A percentile compares a stretch with the other conserved stretches of the same genome.
Evolutionary conservation across 2,329 filamentous ascomycete genomes (phyloP).

Genomic region (Clarireedia homoeocarpa): DNA sequence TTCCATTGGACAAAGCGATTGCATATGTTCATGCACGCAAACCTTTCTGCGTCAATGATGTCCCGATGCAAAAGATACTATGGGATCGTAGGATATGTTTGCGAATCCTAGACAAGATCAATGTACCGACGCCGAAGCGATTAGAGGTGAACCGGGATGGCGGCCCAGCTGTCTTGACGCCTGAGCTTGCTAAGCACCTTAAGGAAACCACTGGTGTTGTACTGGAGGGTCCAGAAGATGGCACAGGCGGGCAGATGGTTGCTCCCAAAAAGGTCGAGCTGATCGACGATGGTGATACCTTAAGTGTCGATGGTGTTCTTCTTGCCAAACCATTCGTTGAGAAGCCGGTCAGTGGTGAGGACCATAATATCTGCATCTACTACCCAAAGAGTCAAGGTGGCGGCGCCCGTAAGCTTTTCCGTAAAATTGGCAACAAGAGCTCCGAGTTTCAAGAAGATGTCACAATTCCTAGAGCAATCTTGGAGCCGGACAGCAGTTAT

Average conservation of each 20-base stretch:
- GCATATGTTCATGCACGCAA: conserved; percentile 89
- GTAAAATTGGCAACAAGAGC: conserved; percentile 98
- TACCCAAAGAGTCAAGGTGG: conserved; percentile 82
- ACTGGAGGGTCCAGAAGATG: conserved; percentile 62
- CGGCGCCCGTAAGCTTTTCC: conserved; percentile 84
- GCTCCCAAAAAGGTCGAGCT: conserved; percentile 66
- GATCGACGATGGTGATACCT: conserved; percentile 80
- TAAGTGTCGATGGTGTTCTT: conserved; percentile 75
- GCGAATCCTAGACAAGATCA: conserved; percentile 77
- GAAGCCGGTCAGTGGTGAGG: conserved; percentile 95
- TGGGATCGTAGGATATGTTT: conserved; percentile 94
- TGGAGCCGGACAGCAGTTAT: conserved; percentile 75
- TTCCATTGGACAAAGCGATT: conserved; percentile 93
- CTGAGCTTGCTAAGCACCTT: conserved; percentile 73
- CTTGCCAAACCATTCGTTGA: conserved; percentile 95
- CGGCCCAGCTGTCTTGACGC: conserved; percentile 68
- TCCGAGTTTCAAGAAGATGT: conserved; percentile 84
- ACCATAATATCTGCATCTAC: conserved; percentile 98
- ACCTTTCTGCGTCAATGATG: conserved; percentile 94
- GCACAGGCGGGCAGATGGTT: conserved; percentile 45
- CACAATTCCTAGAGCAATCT: conserved; percentile 68
- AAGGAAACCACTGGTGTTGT: conserved; percentile 72
- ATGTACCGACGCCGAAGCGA: conserved; percentile 80
- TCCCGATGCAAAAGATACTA: conserved; percentile 93
- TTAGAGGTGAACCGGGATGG: conserved; percentile 91